A percentile compares a stretch with the other conserved stretches of the same genome.
Evolutionary conservation across 2,329 filamentous ascomycete genomes (phyloP).

Genomic region (Cercospora citrullina): DNA sequence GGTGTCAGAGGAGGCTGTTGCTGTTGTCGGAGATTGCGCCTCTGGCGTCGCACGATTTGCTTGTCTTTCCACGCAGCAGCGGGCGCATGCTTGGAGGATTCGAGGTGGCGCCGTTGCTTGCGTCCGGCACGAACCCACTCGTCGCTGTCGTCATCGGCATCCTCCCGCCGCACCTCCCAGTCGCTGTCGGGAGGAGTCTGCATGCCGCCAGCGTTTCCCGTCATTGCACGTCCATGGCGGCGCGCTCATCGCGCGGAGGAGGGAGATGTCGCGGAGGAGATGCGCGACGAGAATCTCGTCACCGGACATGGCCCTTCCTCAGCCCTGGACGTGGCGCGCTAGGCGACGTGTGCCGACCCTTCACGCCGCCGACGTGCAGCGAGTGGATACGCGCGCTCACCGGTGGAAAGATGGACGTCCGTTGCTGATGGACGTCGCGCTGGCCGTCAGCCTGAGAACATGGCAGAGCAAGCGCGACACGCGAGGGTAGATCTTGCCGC

Average conservation of each 20-base stretch:
- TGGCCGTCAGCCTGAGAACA: no score
- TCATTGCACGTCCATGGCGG: not conserved
- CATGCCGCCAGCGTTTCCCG: slow-evolving; percentile 6
- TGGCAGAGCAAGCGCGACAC: no score
- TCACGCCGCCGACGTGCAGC: not conserved
- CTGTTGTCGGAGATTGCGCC: not conserved
- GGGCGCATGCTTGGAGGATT: slow-evolving; percentile 3
- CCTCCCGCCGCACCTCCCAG: slow-evolving; percentile 12
- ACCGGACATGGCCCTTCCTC: not conserved
- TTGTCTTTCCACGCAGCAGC: slow-evolving; percentile 1
- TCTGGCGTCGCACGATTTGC: slow-evolving; percentile 13
- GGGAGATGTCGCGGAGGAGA: not conserved
- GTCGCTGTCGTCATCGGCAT: slow-evolving; percentile 4
- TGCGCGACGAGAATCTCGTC: not conserved
- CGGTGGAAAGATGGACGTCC: not conserved
- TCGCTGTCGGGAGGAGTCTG: slow-evolving; percentile 22
- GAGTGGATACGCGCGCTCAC: not conserved
- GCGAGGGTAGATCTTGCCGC: no score
- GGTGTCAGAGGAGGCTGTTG: slow-evolving; percentile 2
- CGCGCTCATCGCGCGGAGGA: not conserved
- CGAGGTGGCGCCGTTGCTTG: slow-evolving; percentile 13
- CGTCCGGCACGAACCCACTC: slow-evolving; percentile 1
- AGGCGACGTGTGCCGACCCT: not conserved
- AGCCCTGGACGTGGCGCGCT: not conserved
- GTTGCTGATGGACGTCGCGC: not conserved